Evolutionary conservation across 2,329 filamentous ascomycete genomes (phyloP), one percentile per base, ranked within the genome.

Genomic region (Coleophoma cylindrospora): DNA sequence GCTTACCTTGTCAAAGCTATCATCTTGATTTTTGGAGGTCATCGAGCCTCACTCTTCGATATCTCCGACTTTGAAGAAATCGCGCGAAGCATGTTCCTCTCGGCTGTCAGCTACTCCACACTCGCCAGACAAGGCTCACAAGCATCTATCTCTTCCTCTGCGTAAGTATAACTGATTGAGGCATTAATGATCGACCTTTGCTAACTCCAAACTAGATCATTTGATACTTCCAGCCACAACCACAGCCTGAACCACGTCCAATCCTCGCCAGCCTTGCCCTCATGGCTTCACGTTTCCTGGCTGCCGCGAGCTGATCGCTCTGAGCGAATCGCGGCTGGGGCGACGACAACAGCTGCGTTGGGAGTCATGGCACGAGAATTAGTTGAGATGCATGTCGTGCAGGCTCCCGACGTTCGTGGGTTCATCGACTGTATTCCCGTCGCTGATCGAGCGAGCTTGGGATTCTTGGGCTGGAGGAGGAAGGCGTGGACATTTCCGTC

Each of bases 401-500:
- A 60, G 44, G 48, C 59, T 40, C 62, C 62, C n/a, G 55, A 54
- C 46, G 52, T 67, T 36, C 53, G 53, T 9, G 55, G 57, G 2
- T 53, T 59, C 33, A 44, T 59, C 36, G 60, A 65, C 50, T 65
- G 57, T 34, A 47, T 64, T 48, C 61, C 61, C 17, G 58, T 66
- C n/a, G 60, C 59, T 15, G 48, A 60, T 40, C 47, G 12, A 44
- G 41, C 13, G 27, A 14, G 50, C 32, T 51, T 47, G 40, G 38
- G 22, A 2, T 59, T 58, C 36, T 40, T 61, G 17, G 64, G 62
- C 8, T 61, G 57, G 50, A 61, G 63, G 44, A 56, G 56, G 34
- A 67, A 68, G 49, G 51, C 63, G 32, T 52, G 55, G 15, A 69
- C 65, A 12, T 68, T 65, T 65, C 64, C 65, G 27, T 47, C 61